These are phyloP conservation scores for Nitzschia sp. DNA, from an alignment of 108 stramenopile genomes.

Conservation along the genomic window DNA sequence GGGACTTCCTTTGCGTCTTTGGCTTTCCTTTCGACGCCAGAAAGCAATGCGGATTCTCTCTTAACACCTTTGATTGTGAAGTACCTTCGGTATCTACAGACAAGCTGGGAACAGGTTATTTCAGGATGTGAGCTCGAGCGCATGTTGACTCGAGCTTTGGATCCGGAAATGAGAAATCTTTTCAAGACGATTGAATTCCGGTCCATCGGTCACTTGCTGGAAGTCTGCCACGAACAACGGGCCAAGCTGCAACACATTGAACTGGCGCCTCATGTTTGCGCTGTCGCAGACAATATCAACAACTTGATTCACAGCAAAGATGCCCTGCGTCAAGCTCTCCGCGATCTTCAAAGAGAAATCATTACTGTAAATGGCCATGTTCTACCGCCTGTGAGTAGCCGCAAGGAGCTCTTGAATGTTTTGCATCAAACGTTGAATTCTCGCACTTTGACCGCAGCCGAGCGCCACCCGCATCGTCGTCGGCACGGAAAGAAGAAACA, in stretches of 20 bases:
- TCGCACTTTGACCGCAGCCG: slow-evolving; percentile 36
- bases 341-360: slow-evolving; percentile 80
- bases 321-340: slow-evolving; percentile 72
- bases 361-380: slow-evolving; percentile 87
- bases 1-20: slow-evolving; percentile 82
- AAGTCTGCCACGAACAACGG: slow-evolving; percentile 72
- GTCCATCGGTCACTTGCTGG: slow-evolving; percentile 82
- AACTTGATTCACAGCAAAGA: slow-evolving; percentile 42
- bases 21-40: slow-evolving; percentile 83
- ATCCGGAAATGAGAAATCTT: slow-evolving; percentile 56
- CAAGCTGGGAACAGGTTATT: slow-evolving; percentile 53
- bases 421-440: slow-evolving; percentile 71
- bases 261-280: slow-evolving; percentile 53
- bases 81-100: slow-evolving; percentile 71
- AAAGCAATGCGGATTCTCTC: slow-evolving; percentile 67
- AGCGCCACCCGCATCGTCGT: not conserved
- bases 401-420: slow-evolving; percentile 61
- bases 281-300: slow-evolving; percentile 33
- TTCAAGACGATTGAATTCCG: slow-evolving; percentile 81
- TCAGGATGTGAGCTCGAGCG: slow-evolving; percentile 74
- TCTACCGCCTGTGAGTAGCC: slow-evolving; percentile 74
- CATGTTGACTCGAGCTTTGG: slow-evolving; percentile 57
- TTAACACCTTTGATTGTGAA: slow-evolving; percentile 66
- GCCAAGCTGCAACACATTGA: slow-evolving; percentile 69
- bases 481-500: not conserved